phyloP scores from a whole-genome alignment of 306 rosid species.

The Cucumis melo region DNA sequence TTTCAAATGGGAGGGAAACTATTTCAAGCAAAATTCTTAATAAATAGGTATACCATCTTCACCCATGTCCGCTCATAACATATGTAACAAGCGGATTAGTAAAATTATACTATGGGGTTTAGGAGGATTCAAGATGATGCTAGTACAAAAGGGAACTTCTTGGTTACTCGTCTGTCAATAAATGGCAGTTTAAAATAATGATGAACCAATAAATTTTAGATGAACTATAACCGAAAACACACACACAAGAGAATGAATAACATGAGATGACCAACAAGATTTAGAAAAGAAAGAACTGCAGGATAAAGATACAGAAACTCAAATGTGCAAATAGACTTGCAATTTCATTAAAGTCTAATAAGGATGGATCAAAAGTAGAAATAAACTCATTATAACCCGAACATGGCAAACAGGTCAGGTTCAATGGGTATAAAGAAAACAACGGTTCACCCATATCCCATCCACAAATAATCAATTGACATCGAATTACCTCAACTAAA shows the following conservation, averaged over 20 bases:
- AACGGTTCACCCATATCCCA: not conserved
- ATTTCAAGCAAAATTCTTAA: not conserved
- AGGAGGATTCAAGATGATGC: not conserved
- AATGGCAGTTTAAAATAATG: not conserved
- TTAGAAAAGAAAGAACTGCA: not conserved
- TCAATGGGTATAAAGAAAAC: not conserved
- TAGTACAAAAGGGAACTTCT: not conserved
- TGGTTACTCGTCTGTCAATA: not conserved
- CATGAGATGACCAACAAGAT: not conserved
- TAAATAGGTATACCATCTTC: not conserved
- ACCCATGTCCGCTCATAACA: not conserved
- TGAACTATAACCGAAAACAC: not conserved
- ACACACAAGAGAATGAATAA: not conserved
- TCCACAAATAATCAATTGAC: not conserved
- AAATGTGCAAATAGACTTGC: not conserved
- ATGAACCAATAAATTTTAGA: not conserved
- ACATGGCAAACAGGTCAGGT: not conserved
- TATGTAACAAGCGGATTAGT: too few relatives aligned
- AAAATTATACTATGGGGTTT: not conserved
- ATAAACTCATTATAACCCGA: not conserved
- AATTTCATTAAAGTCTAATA: not conserved
- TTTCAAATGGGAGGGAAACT: not conserved
- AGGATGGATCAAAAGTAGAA: not conserved
- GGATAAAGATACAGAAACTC: not conserved
- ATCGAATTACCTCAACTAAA: not conserved